Percentiles rank a stretch among this genome's conserved stretches.
Evolutionary conservation across 305 asterid species (phyloP).

Genomic region (Stenogyne calaminthoides): DNA sequence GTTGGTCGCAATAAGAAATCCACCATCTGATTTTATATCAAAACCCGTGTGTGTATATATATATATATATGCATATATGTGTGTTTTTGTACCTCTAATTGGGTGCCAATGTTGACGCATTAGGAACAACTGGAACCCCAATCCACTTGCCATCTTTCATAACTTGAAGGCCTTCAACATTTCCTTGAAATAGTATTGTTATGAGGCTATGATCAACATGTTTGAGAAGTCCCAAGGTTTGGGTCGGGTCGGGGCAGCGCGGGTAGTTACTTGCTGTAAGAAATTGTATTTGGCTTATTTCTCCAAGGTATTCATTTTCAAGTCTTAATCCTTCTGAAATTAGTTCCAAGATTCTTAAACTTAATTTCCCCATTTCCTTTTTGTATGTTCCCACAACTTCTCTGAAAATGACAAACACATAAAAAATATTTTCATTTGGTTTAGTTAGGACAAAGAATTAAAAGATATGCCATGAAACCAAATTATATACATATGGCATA

Average conservation of each 20-base stretch:
- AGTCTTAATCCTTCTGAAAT: slow-evolving; percentile 49
- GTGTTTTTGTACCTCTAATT: slow-evolving; percentile 67
- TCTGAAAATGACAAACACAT: slow-evolving; percentile 21
- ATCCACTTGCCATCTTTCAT: slow-evolving; percentile 57
- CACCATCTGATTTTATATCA: too few relatives aligned
- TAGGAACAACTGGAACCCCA: slow-evolving; percentile 48
- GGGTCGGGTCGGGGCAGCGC: slow-evolving; percentile 66
- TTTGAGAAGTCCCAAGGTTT: slow-evolving; percentile 55
- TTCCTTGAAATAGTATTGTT: slow-evolving; percentile 58
- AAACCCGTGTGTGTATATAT: neutral
- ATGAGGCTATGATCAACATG: slow-evolving; percentile 66
- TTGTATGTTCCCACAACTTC: slow-evolving; percentile 38
- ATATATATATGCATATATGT: too few relatives aligned
- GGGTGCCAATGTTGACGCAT: slow-evolving; percentile 63
- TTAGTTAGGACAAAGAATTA: too few relatives aligned
- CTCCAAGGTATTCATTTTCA: slow-evolving; percentile 47
- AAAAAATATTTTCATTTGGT: neutral
- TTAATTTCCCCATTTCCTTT: slow-evolving; percentile 33
- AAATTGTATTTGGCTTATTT: slow-evolving; percentile 51
- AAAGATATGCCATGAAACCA: too few relatives aligned
- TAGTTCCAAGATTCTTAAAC: slow-evolving; percentile 37
- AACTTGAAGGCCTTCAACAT: slow-evolving; percentile 59
- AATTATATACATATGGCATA: too few relatives aligned
- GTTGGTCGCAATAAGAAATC: too few relatives aligned
- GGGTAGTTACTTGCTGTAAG: slow-evolving; percentile 61